A percentile compares a stretch with the other conserved stretches of the same genome.
Evolutionary conservation across 371 early-diverging fungal genomes (phyloP).

Genomic region (Haplosporangium sp.): DNA sequence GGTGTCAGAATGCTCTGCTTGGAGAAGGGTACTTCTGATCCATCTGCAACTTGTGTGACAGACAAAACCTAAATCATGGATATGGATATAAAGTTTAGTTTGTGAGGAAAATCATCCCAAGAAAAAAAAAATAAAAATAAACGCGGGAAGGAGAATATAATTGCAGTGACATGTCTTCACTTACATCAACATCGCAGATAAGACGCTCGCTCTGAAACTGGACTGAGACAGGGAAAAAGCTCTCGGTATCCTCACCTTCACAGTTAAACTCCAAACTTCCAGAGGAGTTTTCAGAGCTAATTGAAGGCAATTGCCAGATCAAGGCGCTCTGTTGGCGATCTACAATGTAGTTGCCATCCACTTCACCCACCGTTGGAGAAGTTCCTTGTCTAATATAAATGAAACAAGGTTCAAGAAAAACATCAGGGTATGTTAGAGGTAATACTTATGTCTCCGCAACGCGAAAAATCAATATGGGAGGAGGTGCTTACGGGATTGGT

Average conservation of each 20-base stretch:
- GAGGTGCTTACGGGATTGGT: slow-evolving; percentile 83
- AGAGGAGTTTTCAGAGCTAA: slow-evolving; percentile 78
- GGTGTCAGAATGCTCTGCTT: slow-evolving; percentile 73
- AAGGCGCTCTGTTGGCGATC: slow-evolving; percentile 78
- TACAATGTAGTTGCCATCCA: slow-evolving; percentile 84
- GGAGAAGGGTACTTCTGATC: slow-evolving; percentile 69
- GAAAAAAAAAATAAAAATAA: no score
- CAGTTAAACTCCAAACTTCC: slow-evolving; percentile 92
- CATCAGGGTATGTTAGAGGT: not conserved
- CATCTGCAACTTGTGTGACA: slow-evolving; percentile 68
- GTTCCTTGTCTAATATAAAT: slow-evolving; percentile 64
- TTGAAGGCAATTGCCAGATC: slow-evolving; percentile 90
- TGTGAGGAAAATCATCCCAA: not conserved
- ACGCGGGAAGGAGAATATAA: not conserved
- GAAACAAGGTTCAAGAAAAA: not conserved
- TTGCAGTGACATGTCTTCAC: slow-evolving; percentile 19
- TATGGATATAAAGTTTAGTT: not conserved
- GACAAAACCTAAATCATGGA: slow-evolving; percentile 49
- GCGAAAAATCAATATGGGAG: not conserved
- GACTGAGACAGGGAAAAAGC: slow-evolving; percentile 92
- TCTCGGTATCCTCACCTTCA: slow-evolving; percentile 81
- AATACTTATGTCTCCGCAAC: no score
- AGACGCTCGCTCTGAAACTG: slow-evolving; percentile 78
- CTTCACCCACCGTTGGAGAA: slow-evolving; percentile 79
- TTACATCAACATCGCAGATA: slow-evolving; percentile 83